phyloP scores from a whole-genome alignment of 2,329 filamentous ascomycete genomes.

The Paecilomyces formosus region DNA sequence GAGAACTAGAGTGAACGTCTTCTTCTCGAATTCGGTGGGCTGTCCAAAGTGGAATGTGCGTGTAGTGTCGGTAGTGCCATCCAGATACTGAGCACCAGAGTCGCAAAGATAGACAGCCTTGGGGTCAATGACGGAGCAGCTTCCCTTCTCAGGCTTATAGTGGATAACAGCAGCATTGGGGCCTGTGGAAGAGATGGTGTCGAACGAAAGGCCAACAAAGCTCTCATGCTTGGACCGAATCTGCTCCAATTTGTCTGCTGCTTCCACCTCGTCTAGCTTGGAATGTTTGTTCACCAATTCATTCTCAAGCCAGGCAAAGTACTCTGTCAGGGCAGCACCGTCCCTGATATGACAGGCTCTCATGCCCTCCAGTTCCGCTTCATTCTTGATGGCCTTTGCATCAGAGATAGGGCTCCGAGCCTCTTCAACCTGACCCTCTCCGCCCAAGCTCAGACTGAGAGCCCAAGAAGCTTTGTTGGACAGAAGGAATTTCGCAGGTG shows the following conservation, averaged over 20 bases:
- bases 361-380: constrained; percentile 85
- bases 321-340: constrained; percentile 81
- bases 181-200: constrained; percentile 92
- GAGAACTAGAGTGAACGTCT: constrained; percentile 86
- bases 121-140: constrained; percentile 76
- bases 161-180: constrained; percentile 92
- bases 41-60: constrained; percentile 86
- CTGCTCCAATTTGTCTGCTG: constrained; percentile 80
- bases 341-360: constrained; percentile 87
- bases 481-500: constrained; percentile 63
- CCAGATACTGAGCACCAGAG: constrained; percentile 90
- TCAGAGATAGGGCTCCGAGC: constrained; percentile 79
- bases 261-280: constrained; percentile 77
- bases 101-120: constrained; percentile 88
- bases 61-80: constrained; percentile 94
- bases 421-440: constrained; percentile 78
- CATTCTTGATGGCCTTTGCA: constrained; percentile 91
- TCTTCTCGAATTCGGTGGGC: constrained; percentile 74
- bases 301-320: constrained; percentile 94
- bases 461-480: constrained; percentile 93
- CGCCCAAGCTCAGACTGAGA: constrained; percentile 75
- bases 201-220: constrained; percentile 87
- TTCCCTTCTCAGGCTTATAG: constrained; percentile 80
- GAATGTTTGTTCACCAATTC: constrained; percentile 68
- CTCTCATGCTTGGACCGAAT: constrained; percentile 54